A percentile compares a stretch with the other conserved stretches of the same genome.
Conservation (phyloP, 495 filamentous ascomycete species). For the Aspergillus carlsbadensis region DNA sequence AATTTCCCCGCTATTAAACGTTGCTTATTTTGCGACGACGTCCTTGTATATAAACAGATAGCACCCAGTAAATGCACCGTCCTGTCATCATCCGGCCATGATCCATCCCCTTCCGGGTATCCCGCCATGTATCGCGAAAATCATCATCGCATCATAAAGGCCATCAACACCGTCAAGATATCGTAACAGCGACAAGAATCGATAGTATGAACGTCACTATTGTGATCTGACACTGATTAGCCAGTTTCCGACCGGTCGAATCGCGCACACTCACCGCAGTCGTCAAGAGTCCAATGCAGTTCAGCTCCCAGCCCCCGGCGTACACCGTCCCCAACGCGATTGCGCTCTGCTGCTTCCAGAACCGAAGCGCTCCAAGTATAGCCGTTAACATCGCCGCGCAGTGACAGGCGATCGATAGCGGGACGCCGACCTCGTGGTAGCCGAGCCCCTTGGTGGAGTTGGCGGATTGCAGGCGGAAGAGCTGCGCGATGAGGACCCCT, state of each 20-base stretch:
- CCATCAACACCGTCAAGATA: not conserved
- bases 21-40: not conserved
- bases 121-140: no score
- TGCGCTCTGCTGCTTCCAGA: conserved; percentile 69
- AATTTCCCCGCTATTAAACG: not conserved
- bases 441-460: conserved; percentile 38
- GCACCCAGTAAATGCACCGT: not conserved
- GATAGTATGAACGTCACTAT: not conserved
- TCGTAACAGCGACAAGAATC: not conserved
- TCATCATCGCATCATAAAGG: no score
- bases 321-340: conserved; percentile 63
- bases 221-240: conserved; percentile 10
- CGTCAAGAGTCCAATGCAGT: conserved; percentile 49
- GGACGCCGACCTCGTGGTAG: conserved; percentile 64
- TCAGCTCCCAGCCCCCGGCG: conserved; percentile 69
- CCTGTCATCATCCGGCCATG: not conserved
- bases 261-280: conserved; percentile 44
- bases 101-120: no score
- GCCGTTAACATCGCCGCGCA: conserved; percentile 55
- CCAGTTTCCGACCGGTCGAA: not conserved
- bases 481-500: conserved; percentile 64
- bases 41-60: not conserved
- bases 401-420: conserved; percentile 60
- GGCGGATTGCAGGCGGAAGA: conserved; percentile 65
- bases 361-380: conserved; percentile 59